Evolutionary conservation across 148 eudicot species (phyloP).

Genomic region (Euryodendron excelsum): DNA sequence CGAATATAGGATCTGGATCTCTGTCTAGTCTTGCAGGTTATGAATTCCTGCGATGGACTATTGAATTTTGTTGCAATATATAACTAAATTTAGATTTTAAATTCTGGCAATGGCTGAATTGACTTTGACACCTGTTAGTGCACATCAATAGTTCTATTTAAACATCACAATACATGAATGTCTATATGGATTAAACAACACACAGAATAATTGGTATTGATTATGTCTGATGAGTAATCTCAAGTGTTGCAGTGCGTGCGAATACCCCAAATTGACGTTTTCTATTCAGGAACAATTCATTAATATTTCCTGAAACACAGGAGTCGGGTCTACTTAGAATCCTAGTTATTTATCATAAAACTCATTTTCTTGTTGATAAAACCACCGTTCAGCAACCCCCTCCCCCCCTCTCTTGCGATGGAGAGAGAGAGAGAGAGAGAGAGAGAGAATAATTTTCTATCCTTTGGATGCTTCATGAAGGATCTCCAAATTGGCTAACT

Average conservation of each 20-base stretch:
- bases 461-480: background rate
- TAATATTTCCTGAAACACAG: background rate
- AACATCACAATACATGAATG: background rate
- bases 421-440: too few relatives aligned
- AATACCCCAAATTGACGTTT: background rate
- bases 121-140: background rate
- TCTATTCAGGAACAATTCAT: background rate
- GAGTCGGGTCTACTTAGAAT: background rate
- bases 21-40: constrained; percentile 3
- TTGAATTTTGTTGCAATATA: background rate
- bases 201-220: background rate
- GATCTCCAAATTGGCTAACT: background rate
- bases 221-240: background rate
- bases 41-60: background rate
- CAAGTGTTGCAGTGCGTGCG: background rate
- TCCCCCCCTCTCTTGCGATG: too few relatives aligned
- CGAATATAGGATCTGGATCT: background rate
- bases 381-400: too few relatives aligned
- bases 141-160: background rate
- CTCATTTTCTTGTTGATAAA: too few relatives aligned
- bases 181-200: background rate
- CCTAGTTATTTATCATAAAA: too few relatives aligned
- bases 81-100: background rate
- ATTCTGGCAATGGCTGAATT: background rate
- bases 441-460: background rate